A percentile compares a stretch with the other conserved stretches of the same genome.
These are phyloP conservation scores for Ligustrum vulgare DNA, from an alignment of 257 asterid genomes.

Conservation along the genomic window DNA sequence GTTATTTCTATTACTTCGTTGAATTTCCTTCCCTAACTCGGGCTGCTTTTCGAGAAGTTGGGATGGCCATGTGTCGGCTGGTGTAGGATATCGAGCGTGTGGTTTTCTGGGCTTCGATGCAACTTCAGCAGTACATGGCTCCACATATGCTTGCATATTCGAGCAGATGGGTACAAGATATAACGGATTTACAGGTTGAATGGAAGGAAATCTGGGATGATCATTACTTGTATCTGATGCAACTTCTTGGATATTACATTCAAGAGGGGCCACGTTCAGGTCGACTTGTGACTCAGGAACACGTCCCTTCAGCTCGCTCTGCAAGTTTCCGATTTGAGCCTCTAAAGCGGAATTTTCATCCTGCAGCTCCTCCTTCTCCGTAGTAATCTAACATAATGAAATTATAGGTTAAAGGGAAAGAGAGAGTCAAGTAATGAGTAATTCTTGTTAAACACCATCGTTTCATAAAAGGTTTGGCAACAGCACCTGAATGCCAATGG, in stretches of 20 bases:
- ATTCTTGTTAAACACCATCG: background rate
- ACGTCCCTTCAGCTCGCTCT: constrained; percentile 34
- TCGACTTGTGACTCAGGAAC: constrained; percentile 39
- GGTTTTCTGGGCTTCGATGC: constrained; percentile 47
- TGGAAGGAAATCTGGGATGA: constrained; percentile 24
- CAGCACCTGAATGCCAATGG: background rate
- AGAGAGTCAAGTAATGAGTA: background rate
- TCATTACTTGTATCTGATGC: constrained; percentile 11
- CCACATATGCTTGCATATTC: constrained; percentile 26
- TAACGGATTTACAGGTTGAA: constrained; percentile 32
- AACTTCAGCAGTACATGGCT: constrained; percentile 16
- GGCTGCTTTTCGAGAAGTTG: constrained; percentile 46
- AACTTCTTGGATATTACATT: constrained; percentile 22
- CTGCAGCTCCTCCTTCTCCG: constrained; percentile 51
- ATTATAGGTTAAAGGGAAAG: background rate
- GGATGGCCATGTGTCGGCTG: constrained; percentile 57
- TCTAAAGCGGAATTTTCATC: constrained; percentile 50
- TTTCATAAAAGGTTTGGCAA: background rate
- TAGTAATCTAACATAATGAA: constrained; percentile 38
- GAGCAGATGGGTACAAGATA: constrained; percentile 38
- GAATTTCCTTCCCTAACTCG: constrained; percentile 21
- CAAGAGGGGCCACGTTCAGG: constrained; percentile 46
- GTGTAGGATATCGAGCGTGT: constrained; percentile 58
- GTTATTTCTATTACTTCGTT: constrained; percentile 2
- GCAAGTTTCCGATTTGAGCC: constrained; percentile 45